Evolutionary conservation across 257 asterid genomes (phyloP), one percentile per base, ranked within the genome.

Genomic region (Rhazya stricta): DNA sequence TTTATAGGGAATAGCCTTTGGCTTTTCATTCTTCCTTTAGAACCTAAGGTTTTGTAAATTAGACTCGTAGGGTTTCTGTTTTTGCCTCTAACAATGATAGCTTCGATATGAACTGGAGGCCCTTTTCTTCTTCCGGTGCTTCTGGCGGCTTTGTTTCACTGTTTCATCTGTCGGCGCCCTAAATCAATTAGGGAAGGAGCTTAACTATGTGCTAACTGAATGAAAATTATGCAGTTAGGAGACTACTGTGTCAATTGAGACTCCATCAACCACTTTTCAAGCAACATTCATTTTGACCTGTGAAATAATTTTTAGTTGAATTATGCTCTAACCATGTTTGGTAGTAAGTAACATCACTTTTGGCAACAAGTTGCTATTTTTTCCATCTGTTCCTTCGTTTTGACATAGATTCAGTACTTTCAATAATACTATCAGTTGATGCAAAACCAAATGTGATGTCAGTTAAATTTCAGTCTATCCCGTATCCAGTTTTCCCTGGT

Each of bases 401-500:
- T 63, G 51, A 48, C 67, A 63, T 57, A 29, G 42, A 36, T 78
- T 63, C 60, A 5, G 50, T 62, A 34, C 60, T 18, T 71, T 19
- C n/a, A 23, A 13, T 65, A 11, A 4, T 65, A 29, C 39, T 62
- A 41, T 32, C 41, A 34, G 5, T 80, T 62, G n/a, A 71, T 71
- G 53, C 62, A 46, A 80, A 78, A 79, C 65, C 76, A 83, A 84
- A 72, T 78, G 76, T 88, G 81, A 88, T 89, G 84, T 74, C 78
- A 80, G 86, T 86, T 87, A 84, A 85, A 88, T 91, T 94, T 85
- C 97, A 95, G 98, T 92, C 98, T 80, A 86, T 95, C 81, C 98
- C 99, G 67, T 95, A 95, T 88, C 99, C 98, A 82, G 91, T 95
- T 83, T 95, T 95, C 78, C 99, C 99, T 29, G 99, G 99, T 79